Percentiles rank a stretch among this genome's conserved stretches.
Evolutionary conservation across 176 grass and related monocot genomes (phyloP).

Genomic region (Triticum monococcum): DNA sequence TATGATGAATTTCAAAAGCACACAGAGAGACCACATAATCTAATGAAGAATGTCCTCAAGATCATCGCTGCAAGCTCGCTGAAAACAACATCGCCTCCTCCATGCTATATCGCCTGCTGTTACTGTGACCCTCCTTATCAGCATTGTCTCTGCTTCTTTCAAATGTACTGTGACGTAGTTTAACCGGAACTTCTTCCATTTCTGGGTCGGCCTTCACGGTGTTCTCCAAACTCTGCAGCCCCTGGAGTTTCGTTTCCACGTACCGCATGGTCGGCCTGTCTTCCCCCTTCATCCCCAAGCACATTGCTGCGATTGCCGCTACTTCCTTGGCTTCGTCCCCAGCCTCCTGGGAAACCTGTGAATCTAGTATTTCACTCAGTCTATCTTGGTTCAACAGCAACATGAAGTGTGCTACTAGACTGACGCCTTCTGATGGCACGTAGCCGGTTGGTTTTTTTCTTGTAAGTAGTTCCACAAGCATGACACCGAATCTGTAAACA

Average conservation of each 20-base stretch:
- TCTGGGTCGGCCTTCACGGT: background rate
- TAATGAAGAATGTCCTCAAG: background rate
- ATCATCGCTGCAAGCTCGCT: conserved; percentile 43
- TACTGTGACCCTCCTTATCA: background rate
- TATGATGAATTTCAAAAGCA: background rate
- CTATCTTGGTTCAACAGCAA: background rate
- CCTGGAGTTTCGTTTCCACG: conserved; percentile 41
- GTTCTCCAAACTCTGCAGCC: background rate
- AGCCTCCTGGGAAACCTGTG: conserved; percentile 9
- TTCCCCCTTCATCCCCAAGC: conserved; percentile 37
- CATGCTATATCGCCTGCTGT: conserved; percentile 35
- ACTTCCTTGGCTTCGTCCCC: conserved; percentile 10
- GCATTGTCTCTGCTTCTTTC: background rate
- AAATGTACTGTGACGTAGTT: background rate
- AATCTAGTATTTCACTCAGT: conserved; percentile 25
- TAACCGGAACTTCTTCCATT: background rate
- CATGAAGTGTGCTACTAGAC: conserved; percentile 28
- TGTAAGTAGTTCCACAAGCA: conserved; percentile 64
- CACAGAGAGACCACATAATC: background rate
- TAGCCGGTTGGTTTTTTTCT: conserved; percentile 23
- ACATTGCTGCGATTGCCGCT: conserved; percentile 36
- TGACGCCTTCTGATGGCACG: background rate
- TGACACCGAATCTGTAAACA: conserved; percentile 59
- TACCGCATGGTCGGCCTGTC: conserved; percentile 26
- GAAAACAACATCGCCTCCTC: conserved; percentile 47